Evolutionary conservation across 257 asterid genomes (phyloP).

Genomic region (Solanum ossicruentum): DNA sequence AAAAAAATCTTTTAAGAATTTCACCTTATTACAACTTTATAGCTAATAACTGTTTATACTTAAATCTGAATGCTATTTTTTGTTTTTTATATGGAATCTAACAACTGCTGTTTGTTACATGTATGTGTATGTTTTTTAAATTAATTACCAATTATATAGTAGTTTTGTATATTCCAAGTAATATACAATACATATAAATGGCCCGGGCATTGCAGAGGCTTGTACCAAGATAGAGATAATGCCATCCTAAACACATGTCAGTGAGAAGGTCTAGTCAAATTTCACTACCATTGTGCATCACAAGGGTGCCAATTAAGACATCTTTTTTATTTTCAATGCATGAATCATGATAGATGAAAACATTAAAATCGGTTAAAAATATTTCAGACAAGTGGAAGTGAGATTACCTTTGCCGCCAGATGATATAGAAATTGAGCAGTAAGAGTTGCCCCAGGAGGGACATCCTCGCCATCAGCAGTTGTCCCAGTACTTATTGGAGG

Average conservation of each 20-base stretch:
- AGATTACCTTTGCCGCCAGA: conserved; percentile 66
- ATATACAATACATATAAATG: background rate
- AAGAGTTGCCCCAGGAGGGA: conserved; percentile 75
- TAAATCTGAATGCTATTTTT: background rate
- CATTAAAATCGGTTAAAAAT: background rate
- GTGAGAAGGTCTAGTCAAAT: background rate
- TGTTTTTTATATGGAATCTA: background rate
- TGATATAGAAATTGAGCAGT: conserved; percentile 92
- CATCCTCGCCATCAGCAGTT: conserved; percentile 57
- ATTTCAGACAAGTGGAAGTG: conserved; percentile 1
- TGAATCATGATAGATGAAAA: background rate
- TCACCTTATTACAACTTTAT: background rate
- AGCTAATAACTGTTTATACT: background rate
- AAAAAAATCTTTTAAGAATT: background rate
- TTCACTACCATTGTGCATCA: background rate
- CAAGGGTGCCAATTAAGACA: background rate
- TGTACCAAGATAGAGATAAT: background rate
- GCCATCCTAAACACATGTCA: background rate
- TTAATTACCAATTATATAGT: background rate
- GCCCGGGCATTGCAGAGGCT: background rate
- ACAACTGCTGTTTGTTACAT: background rate
- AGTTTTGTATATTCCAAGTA: background rate
- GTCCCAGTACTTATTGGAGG: conserved; percentile 75
- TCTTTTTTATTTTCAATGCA: background rate
- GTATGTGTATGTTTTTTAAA: background rate